phyloP scores from a whole-genome alignment of 1,284 basidiomycete genomes.

The Puccinia novopanici region DNA sequence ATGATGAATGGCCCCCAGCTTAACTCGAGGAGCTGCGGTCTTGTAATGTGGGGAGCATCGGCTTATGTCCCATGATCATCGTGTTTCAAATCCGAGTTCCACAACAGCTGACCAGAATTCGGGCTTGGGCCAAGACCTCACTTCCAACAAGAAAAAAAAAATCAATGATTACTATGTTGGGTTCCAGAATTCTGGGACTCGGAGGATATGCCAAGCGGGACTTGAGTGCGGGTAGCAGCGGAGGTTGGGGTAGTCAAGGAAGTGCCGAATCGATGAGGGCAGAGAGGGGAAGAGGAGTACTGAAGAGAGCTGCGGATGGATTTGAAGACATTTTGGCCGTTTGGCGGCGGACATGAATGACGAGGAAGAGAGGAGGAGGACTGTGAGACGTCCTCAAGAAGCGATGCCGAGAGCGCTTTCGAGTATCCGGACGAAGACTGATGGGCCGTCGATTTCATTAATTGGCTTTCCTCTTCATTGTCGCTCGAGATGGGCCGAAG shows the following conservation, averaged over 20 bases:
- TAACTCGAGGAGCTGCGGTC: too few species aligned
- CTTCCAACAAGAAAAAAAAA: background rate
- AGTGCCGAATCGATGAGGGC: background rate
- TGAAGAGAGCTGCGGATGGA: background rate
- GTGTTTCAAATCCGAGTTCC: too few species aligned
- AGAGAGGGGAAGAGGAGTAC: conserved; percentile 16
- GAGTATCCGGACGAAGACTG: background rate
- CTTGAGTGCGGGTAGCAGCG: background rate
- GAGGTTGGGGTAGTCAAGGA: conserved; percentile 16
- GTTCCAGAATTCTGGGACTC: conserved; percentile 1
- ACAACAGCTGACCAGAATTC: too few species aligned
- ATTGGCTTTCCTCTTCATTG: background rate
- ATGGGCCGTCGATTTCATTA: background rate
- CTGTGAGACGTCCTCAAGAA: background rate
- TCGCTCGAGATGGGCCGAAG: background rate
- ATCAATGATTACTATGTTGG: conserved; percentile 5
- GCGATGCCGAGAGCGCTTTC: background rate
- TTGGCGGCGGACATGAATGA: conserved; percentile 14
- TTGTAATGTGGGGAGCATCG: too few species aligned
- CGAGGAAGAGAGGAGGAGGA: background rate
- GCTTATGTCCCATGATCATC: too few species aligned
- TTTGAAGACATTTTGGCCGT: conserved; percentile 8
- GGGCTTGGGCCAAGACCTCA: too few species aligned
- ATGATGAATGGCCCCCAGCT: too few species aligned
- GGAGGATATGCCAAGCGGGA: background rate